Base-by-base conservation (phyloP, 2,329 filamentous ascomycete species). In the Paraphaeosphaeria minitans region DNA sequence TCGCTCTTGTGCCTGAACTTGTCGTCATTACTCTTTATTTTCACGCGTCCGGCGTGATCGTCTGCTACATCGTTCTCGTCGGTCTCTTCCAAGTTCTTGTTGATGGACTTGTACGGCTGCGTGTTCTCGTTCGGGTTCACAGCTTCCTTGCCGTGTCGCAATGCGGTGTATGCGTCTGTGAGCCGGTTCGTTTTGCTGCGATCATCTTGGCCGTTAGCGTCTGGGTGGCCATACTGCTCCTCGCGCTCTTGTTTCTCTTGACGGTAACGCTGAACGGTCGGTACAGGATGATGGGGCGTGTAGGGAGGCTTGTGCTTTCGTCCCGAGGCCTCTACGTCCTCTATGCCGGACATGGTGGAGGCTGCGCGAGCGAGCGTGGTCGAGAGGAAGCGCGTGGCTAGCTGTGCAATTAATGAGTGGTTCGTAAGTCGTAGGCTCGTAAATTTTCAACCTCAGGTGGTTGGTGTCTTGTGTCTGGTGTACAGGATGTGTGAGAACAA, bases 251-350 rank as follows among this genome's bases (percentile, higher is more conserved):
- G 69, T 68, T 82, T 80, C 66, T 81, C 80, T 59, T 82, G 72
- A 33, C 77, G 76, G 59, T 82, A 83, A 54, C 75, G 75, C 50
- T 78, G 72, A 31, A 83, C 76, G 7, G 80, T 82, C 2, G 81
- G 81, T 37, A 82, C 79, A 21, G 77, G 76, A 54, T 81, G 75
- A 42, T 76, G 73, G 3, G 74, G 70, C 4, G 76, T 81, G 64
- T 82, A 81, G 6, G 80, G 78, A 19, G 74, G 70, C 49, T 74
- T 74, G 69, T 80, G 77, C 58, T 74, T 70, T 31, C 71, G 75
- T 50, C 73, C 69, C 37, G 64, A 62, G 14, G 64, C 67, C 27
- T 79, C 68, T n/a, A 78, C 73, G 53, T 80, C 79, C 39, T 82
- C 81, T 39, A 80, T 66, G 47, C 74, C 75, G 21, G 76, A 77